A percentile compares a stretch with the other conserved stretches of the same genome.
Evolutionary conservation across 225 moss, liverwort and hornwort species (phyloP).

Genomic region (Sphagnum tenellum): DNA sequence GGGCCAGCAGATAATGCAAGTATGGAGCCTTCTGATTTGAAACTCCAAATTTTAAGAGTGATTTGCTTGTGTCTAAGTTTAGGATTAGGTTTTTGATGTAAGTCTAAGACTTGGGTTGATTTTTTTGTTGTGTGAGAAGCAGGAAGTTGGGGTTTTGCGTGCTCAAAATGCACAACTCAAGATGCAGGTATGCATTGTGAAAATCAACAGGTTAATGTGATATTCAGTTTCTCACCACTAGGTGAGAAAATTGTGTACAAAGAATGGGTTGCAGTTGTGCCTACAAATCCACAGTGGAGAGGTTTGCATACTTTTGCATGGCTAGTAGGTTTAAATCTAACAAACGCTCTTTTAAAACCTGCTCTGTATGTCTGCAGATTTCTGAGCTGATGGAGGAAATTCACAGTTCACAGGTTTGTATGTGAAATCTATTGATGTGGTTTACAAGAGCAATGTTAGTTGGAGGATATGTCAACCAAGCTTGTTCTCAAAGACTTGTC

Average conservation of each 20-base stretch:
- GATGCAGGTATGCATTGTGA: slow-evolving; percentile 28
- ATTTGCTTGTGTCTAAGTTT: neutral
- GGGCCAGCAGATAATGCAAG: slow-evolving; percentile 45
- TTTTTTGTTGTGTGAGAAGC: slow-evolving; percentile 1
- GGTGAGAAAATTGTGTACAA: neutral
- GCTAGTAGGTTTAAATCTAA: no score
- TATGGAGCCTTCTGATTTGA: slow-evolving; percentile 2
- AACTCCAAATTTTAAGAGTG: neutral
- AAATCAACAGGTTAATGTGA: neutral
- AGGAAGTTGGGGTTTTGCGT: slow-evolving; percentile 57
- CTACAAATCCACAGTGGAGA: no score
- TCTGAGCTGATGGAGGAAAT: slow-evolving; percentile 41
- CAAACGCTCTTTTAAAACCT: no score
- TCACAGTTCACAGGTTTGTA: slow-evolving; percentile 36
- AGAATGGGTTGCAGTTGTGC: no score
- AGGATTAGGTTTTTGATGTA: no score
- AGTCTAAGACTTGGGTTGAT: no score
- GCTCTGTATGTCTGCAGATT: slow-evolving; percentile 23
- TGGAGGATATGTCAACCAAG: no score
- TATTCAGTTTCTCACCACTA: neutral
- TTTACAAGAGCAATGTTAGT: neutral
- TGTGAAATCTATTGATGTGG: slow-evolving; percentile 3
- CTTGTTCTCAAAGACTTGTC: no score
- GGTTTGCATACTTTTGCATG: neutral
- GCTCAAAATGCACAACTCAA: slow-evolving; percentile 51